Base-by-base conservation (phyloP, 2,329 filamentous ascomycete species). In the Fulvia fulva region DNA sequence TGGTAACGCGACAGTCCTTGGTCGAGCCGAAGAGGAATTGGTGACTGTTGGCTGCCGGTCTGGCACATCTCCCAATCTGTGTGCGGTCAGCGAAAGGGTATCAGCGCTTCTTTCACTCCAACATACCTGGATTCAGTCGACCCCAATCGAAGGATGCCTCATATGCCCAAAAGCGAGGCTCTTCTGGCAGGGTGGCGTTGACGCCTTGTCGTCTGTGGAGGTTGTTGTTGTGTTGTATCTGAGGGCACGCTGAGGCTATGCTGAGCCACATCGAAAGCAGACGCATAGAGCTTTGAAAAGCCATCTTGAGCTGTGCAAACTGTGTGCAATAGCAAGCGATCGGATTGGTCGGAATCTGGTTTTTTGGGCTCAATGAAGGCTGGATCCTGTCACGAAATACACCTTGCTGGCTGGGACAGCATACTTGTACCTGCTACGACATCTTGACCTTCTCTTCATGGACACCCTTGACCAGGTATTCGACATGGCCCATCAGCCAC, bases 1-100 rank as follows among this genome's bases (percentile, higher is more conserved):
- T 80, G 78, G 25, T 69, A 71, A 21, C 66, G 60, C 1, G 77
- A 73, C 4, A 79, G 70, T 7, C 77, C 77, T 55, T 75, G 69
- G 22, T 68, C 65, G 28, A 76, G 68, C 8, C 66, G 69, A 7
- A 82, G 73, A 0, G 73, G 70, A 53, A 82, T 81, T 6, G 80
- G 80, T 0, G 78, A 77, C 65, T 82, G 80, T 56, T 79, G 75
- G 0, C 77, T 80, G 34, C 80, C 79, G 16, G 74, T 78, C 61
- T 81, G 79, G 70, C 80, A 82, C 21, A 76, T 67, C 5, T 70
- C 66, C 63, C 79, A 80, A 45, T 73, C 74, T 71, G 60, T 6
- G 16, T 64, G 71, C 25, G 74, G 14, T 32, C 12, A 23, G n/a
- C n/a, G 30, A 6, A 12, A 19, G 14, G 21, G n/a, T 6, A 19